phyloP scores from a whole-genome alignment of 441 rosid genomes.

The Croton laevigatus region DNA sequence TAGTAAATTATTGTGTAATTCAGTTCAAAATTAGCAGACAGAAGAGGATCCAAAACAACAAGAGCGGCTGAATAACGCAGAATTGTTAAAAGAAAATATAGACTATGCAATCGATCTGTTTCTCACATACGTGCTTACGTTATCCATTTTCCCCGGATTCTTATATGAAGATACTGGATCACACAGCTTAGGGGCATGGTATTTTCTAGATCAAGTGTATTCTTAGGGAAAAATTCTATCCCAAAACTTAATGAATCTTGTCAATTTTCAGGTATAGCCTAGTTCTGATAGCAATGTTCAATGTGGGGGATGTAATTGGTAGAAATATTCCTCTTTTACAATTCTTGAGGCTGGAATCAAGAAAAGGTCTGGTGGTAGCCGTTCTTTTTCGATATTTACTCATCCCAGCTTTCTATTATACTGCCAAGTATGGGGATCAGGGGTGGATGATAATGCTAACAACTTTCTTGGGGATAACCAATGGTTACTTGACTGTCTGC shows the following conservation, averaged over 20 bases:
- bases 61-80: slow-evolving; percentile 44
- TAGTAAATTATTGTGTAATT: background rate
- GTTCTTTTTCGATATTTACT: slow-evolving; percentile 44
- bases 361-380: slow-evolving; percentile 38
- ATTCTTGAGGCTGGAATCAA: slow-evolving; percentile 43
- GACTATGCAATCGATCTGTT: slow-evolving; percentile 52
- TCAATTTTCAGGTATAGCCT: slow-evolving; percentile 51
- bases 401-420: slow-evolving; percentile 64
- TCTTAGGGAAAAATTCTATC: background rate
- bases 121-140: slow-evolving; percentile 45
- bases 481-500: slow-evolving; percentile 66
- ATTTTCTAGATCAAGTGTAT: slow-evolving; percentile 5
- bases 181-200: slow-evolving; percentile 63
- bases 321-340: slow-evolving; percentile 50
- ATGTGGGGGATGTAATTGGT: slow-evolving; percentile 54
- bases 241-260: background rate
- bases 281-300: slow-evolving; percentile 58
- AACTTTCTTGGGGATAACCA: slow-evolving; percentile 50
- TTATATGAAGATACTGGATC: slow-evolving; percentile 64
- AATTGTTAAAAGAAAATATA: slow-evolving; percentile 37
- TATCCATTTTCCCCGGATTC: slow-evolving; percentile 78
- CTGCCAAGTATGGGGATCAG: slow-evolving; percentile 58
- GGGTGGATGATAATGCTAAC: slow-evolving; percentile 78
- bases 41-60: slow-evolving; percentile 27
- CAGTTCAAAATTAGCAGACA: background rate